Base-by-base conservation (phyloP, 2,329 filamentous ascomycete genomes). In the Fusarium solani-melongenae region DNA sequence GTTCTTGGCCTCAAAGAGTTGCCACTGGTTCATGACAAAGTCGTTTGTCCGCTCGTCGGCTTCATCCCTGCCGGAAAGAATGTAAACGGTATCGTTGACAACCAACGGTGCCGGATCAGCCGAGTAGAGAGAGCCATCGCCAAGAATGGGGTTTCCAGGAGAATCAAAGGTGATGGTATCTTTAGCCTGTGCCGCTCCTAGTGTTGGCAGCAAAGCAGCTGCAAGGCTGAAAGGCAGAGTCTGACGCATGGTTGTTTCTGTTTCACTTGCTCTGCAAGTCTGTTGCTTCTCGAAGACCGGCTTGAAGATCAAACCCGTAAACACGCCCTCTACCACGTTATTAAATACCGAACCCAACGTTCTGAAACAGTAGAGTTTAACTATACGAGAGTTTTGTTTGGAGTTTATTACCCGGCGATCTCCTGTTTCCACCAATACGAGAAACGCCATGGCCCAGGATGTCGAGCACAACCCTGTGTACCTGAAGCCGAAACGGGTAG, bases 101-200 rank as follows among this genome's bases (percentile, higher is more conserved):
- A 83, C 80, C n/a, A 84, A 64, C 2, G 82, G 82, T 5, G 81
- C 82, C 29, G 82, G 82, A 34, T 84, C 82, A 11, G 81, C 82
- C 6, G 83, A 83, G 67, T 82, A 84, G 57, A 83, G 69, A 7
- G 79, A 79, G 20, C 82, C 81, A 71, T 82, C 81, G n/a, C 77
- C 77, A 5, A 83, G 74, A 36, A 83, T 83, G 3, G 82, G 82
- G 66, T 83, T 83, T 24, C 82, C 82, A 12, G 74, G 72, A 20
- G 80, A 82, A 29, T 67, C 60, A 62, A 81, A 78, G 8, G 49
- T 62, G 34, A 66, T 44, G 10, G 24, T 22, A 12, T 60, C 41
- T 27, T 60, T 24, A 3, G 62, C 41, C 6, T 61, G 63, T 17
- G 63, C 46, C 5, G 17, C 38, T n/a, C 11, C 59, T 5, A 57